Base-by-base conservation (phyloP, 2,329 filamentous ascomycete genomes). In the Diplodia scrobiculata region DNA sequence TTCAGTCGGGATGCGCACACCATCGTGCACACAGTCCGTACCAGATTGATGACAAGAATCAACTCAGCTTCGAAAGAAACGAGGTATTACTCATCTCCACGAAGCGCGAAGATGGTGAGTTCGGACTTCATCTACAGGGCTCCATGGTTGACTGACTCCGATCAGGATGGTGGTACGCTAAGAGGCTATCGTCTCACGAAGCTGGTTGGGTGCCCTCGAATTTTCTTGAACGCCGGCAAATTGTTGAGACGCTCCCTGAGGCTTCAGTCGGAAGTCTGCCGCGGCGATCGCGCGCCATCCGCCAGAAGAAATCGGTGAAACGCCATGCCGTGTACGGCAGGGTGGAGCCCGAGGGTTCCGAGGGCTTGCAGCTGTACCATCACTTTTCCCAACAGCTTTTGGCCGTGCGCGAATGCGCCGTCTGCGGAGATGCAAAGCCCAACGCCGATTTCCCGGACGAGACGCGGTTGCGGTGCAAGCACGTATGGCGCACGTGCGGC, bases 401-500 rank as follows among this genome's bases (percentile, higher is more conserved):
- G 2, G 21, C 29, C 2, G 17, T 10, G n/a, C 41, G 45, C 13
- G 45, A 62, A 48, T 62, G 58, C 29, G 58, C 29, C 3, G 58
- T 62, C 5, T 62, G 58, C 13, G 45, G 58, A 10, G 58, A 62
- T 6, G 36, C 29, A 10, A 50, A 62, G 50, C 9, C 58, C 10
- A 11, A 9, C 14, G 19, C 58, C 27, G 58, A 62, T 2, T 62
- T 62, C 13, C 58, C 58, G 2, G 45, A 62, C 11, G 10, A 45
- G 5, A 13, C 41, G 5, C 41, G 25, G 17, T 17, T 50, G 2
- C 55, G 66, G 6, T 81, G 79, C 68, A 66, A 67, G 1, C 79
- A 81, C 66, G 63, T 66, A 0, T 63, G 68, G 6, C 69, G 74
- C n/a, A 75, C 74, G 14, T 81, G 79, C 68, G 68, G 67, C 3